Evolutionary conservation across 148 eudicot genomes (phyloP), one percentile per base, ranked within the genome.

Genomic region (Camellia granthamiana): DNA sequence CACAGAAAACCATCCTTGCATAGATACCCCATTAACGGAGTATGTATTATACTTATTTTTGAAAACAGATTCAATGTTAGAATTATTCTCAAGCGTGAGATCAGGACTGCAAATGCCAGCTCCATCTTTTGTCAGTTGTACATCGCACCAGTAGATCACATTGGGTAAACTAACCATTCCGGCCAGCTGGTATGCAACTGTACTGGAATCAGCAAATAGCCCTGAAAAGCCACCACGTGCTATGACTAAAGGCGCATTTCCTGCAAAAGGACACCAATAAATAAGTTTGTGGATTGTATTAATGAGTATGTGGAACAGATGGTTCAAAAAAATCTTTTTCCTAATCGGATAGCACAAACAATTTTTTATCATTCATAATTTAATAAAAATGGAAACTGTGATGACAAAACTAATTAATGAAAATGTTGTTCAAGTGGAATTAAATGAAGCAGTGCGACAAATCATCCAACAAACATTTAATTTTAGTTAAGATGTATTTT

Each of bases 171-270:
- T 84, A 54, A 72, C 69, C 38, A 1, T 0, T 61, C 65, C 63
- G 7, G 94, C 97, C 2, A 89, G 18, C 3, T 55, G 10, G 74
- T 91, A 94, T 66, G 97, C 94, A 83, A 1, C 1, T 1, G 2
- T 0, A 84, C 97, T 92, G 7, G 94, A 90, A 74, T 88, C 90
- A 30, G 94, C 89, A 84, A 91, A 85, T 62, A 90, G 38, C 18
- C 97, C 94, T 43, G 97, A 93, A 83, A 84, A 84, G 60, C 97
- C 94, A 78, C 94, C 92, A 59, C 81, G 88, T 52, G 94, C 94
- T 47, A 90, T 77, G 19, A 93, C 94, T 61, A 88, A 77, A 11
- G 94, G 94, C 6, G 83, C 61, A 67, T 82, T 72, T 56, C 94
- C 97, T 92, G 89, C 84, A 82, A 71, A 81, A 84, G 14, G 55